These are phyloP conservation scores for Cladosporium sp. DNA, from an alignment of 2,329 filamentous ascomycete genomes.

Conservation along the genomic window DNA sequence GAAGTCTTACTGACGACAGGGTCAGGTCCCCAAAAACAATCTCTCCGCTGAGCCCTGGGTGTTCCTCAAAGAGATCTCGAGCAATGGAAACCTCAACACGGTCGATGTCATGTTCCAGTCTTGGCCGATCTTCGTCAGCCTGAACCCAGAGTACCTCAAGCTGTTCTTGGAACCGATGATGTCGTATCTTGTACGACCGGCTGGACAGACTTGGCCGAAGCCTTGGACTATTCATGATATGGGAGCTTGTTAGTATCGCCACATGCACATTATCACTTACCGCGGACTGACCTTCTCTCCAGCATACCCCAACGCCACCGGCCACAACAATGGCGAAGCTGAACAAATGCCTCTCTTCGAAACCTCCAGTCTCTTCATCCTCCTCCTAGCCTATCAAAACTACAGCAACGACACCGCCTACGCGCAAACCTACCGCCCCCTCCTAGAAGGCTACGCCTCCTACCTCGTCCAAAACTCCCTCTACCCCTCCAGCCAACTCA, in stretches of 20 bases:
- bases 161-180: conserved; percentile 15
- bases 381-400: conserved; percentile 52
- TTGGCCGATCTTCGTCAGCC: conserved; percentile 76
- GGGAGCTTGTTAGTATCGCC: conserved; percentile 32
- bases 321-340: conserved; percentile 30
- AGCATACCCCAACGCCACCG: conserved; percentile 62
- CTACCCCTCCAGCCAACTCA: conserved; percentile 50
- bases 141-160: conserved; percentile 50
- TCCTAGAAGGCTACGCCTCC: conserved; percentile 48
- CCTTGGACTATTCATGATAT: conserved; percentile 66
- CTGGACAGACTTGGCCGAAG: conserved; percentile 15
- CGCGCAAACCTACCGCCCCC: conserved; percentile 42
- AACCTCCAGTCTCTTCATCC: conserved; percentile 51
- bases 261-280: neutral
- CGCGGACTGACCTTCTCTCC: conserved; percentile 46
- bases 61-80: conserved; percentile 54
- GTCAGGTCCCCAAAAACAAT: conserved; percentile 17
- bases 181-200: conserved; percentile 18
- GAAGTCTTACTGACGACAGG: neutral
- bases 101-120: conserved; percentile 66
- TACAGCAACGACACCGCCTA: conserved; percentile 35
- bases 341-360: conserved; percentile 29
- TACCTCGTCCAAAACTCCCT: conserved; percentile 48
- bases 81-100: conserved; percentile 51
- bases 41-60: conserved; percentile 20